Base-by-base conservation (phyloP, 257 asterid species). In the Jasminum sambac region DNA sequence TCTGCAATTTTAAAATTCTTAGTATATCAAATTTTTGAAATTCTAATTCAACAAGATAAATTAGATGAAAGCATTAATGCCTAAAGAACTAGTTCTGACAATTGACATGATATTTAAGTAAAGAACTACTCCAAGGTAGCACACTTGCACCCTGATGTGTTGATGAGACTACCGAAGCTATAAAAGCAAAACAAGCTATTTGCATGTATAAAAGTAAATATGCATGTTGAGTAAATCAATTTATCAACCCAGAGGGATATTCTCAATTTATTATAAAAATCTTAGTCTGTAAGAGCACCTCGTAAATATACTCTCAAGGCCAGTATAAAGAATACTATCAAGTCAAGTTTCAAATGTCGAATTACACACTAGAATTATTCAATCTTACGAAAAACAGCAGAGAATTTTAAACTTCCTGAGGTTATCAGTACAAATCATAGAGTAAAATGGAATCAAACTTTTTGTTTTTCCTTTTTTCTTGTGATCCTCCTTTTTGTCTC, bases 1-100 rank as follows among this genome's bases (percentile, higher is more conserved):
- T 70, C 95, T 87, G 91, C 70, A 76, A 64, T 38, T 14, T 68
- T 4, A 76, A 67, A 67, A 41, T 36, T 44, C 16, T 25, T 17
- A 58, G 62, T 78, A 50, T 59, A 66, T 71, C 48, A 69, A 3
- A 23, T 57, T 23, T 26, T 62, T 43, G n/a, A 65, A 39, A 62
- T 37, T 38, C 23, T 55, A 40, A 34, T 30, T 13, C 37, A 26
- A 50, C 26, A 57, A 48, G 66, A 36, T n/a, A 25, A 16, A 25
- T 37, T 39, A 25, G 6, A 25, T 58, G 24, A 11, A 55, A 55
- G 23, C 5, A 55, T 10, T 42, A 2, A 25, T 39, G 19, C 21
- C 38, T 40, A 36, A 43, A 64, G 23, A 76, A 37, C 26, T 52
- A 10, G 60, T 19, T 24, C 64, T 25, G 14, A 14, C 43, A 46